Base-by-base conservation (phyloP, 140 eudicot species). In the Erigeron philadelphicus region DNA sequence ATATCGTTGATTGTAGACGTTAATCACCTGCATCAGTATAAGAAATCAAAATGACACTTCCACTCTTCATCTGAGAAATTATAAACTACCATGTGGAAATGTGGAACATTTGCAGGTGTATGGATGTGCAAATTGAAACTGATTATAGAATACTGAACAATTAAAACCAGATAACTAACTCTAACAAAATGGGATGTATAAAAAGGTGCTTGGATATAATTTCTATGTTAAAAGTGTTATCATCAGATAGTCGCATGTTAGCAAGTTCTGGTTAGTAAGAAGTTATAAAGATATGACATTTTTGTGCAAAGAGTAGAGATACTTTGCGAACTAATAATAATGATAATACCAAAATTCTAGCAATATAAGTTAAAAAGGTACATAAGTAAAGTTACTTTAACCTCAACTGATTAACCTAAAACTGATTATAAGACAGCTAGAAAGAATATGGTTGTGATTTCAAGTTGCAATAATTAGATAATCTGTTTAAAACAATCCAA, bases 1-100 rank as follows among this genome's bases (percentile, higher is more conserved):
- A n/a, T 81, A 81, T 8, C 78, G 81, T 65, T 78, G 85, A 45
- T 81, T 72, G 68, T 81, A 81, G 19, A 81, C 85, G 42, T 81
- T 81, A 56, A 81, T 81, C 2, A 81, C 66, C 85, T 81, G 72
- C 63, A 55, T 9, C 11, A 13, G 8, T 19, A 11, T 72, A 48
- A 8, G 8, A 18, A 70, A 63, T 1, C 38, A 46, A 45, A 47
- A 63, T 56, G 57, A 38, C 64, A 72, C 8, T 42, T 48, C 9
- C 62, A 42, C 59, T 58, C 71, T 60, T 47, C 45, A 54, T 31
- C 25, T 9, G 45, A 19, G 48, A 57, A 13, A 57, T 4, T 0
- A 58, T 11, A 48, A 19, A 66, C 7, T 23, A 53, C 38, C 4
- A 31, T 5, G 38, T 31, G 38, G 38, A 31, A 1, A 31, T 31